Base-by-base conservation (phyloP, 1,139 yeast species). In the Candida tropicalis region DNA sequence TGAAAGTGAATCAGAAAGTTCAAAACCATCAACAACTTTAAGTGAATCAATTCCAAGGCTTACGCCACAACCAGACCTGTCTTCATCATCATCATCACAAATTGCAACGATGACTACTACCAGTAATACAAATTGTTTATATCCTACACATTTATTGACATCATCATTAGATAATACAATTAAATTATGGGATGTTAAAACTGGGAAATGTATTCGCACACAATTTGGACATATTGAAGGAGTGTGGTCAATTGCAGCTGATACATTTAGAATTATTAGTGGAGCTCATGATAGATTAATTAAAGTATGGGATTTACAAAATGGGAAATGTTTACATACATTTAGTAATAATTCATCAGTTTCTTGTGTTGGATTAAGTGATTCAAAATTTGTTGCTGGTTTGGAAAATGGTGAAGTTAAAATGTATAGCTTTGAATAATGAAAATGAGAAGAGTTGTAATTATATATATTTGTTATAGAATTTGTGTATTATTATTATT, bases 211-310 rank as follows among this genome's bases (percentile, higher is more conserved):
- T 58, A 81, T 89, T 15, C 75, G 97, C 45, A 91, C 99, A 0
- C 91, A 93, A 61, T 91, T 91, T 66, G 99, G 99, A 5, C 99
- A 93, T 59, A 89, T 91, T 43, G 98, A 93, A 64, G 98, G 98
- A 15, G 96, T 93, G 15, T 91, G 98, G 97, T 88, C 93, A 33
- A 86, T 93, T 47, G 89, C 93, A 13, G 95, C 97, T 0, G 98
- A 93, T 67, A 90, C 93, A 35, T 93, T 93, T 73, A 77, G 99
- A 52, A 87, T 93, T 36, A 87, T 91, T 13, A 84, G 95, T 58
- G 98, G 97, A 2, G 93, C 97, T 1, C 97, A 91, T 59, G 98
- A 93, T 66, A 77, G 89, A 51, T 73, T 84, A 43, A 87, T 90
- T 49, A 93, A 93, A 64, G 88, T 93, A 5, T 93, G 98, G 98